These are phyloP conservation scores for Carex kokanica DNA, from an alignment of 176 grass and related monocot genomes.

Conservation along the genomic window DNA sequence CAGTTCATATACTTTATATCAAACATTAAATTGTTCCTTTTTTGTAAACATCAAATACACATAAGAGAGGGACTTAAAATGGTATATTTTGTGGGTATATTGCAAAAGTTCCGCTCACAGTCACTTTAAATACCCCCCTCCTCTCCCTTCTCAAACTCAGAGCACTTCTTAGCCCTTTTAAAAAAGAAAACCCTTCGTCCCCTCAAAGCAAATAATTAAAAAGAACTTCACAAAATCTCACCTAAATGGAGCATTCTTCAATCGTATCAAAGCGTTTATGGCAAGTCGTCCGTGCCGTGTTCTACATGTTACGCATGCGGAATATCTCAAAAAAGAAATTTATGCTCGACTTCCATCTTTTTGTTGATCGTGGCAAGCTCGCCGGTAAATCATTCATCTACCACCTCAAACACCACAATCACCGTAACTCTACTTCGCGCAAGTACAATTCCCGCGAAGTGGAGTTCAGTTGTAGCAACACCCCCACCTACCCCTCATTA, in stretches of 20 bases:
- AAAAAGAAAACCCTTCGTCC: neutral
- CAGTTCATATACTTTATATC: neutral
- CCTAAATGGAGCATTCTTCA: slow-evolving; percentile 24
- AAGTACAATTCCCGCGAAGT: slow-evolving; percentile 43
- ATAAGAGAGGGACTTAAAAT: neutral
- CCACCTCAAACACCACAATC: slow-evolving; percentile 38
- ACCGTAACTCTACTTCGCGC: slow-evolving; percentile 36
- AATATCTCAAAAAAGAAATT: slow-evolving; percentile 78
- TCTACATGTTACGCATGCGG: slow-evolving; percentile 65
- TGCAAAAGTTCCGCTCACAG: neutral
- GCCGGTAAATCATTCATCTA: slow-evolving; percentile 68
- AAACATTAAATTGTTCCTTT: neutral
- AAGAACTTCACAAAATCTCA: neutral
- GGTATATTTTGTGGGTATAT: neutral
- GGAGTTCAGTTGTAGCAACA: slow-evolving; percentile 97
- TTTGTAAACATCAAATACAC: neutral
- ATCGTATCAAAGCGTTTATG: slow-evolving; percentile 51
- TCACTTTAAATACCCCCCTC: slow-evolving; percentile 23
- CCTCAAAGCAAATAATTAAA: neutral
- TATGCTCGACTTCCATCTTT: slow-evolving; percentile 63
- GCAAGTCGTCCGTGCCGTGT: slow-evolving; percentile 62
- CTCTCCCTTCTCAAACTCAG: neutral
- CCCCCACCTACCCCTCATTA: slow-evolving; percentile 54
- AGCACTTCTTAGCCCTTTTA: slow-evolving; percentile 1
- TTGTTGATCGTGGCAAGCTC: slow-evolving; percentile 78